These are phyloP conservation scores for Gymnopilus junonius DNA, from an alignment of 768 basidiomycete species.

Conservation along the genomic window DNA sequence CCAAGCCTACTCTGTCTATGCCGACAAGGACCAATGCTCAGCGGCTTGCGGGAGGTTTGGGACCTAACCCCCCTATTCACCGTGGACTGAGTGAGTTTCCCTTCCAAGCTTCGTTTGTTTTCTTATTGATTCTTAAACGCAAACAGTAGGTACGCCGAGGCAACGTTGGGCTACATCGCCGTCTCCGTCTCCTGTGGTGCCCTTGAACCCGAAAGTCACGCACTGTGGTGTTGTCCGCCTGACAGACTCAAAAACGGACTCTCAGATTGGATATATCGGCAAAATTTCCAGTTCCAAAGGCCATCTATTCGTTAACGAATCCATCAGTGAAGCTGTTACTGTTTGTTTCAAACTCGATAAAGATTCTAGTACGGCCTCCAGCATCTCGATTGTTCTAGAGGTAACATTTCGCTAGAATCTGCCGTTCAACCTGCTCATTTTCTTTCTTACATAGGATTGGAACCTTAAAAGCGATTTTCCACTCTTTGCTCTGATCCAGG, in stretches of 20 bases:
- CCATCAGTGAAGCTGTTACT: slow-evolving; percentile 2
- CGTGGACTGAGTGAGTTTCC: slow-evolving; percentile 1
- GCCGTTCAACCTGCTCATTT: background rate
- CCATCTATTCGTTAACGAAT: slow-evolving; percentile 1
- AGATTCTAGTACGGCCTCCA: background rate
- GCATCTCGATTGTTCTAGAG: slow-evolving; percentile 1
- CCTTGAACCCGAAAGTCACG: background rate
- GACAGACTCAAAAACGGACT: background rate
- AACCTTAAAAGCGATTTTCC: slow-evolving; percentile 7
- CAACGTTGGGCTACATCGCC: background rate
- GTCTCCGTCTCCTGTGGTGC: background rate
- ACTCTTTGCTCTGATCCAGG: slow-evolving; percentile 19
- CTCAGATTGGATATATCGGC: slow-evolving; percentile 8
- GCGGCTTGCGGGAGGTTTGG: slow-evolving; percentile 12
- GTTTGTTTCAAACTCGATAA: slow-evolving; percentile 8
- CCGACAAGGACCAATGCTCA: slow-evolving; percentile 14
- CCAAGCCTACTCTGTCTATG: background rate
- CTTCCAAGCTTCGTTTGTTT: background rate
- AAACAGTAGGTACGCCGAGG: background rate
- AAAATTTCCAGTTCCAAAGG: background rate
- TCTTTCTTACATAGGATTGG: slow-evolving; percentile 2
- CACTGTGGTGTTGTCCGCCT: slow-evolving; percentile 10
- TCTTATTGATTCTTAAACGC: background rate
- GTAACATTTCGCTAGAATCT: background rate
- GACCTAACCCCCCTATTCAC: slow-evolving; percentile 13